phyloP scores from a whole-genome alignment of 306 rosid genomes.

The Albizia julibrissin region DNA sequence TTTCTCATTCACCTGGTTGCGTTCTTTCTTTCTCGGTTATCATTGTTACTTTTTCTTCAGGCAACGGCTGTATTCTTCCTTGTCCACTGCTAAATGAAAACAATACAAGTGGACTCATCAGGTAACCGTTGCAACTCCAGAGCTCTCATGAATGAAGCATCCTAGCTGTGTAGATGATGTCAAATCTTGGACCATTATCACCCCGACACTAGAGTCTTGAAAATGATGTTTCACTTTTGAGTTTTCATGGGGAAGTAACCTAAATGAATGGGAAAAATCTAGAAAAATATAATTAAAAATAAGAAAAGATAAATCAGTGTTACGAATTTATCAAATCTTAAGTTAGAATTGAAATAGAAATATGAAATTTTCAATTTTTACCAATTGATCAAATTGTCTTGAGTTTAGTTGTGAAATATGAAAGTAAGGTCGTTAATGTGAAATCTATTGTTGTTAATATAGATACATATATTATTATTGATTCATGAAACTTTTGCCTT shows the following conservation, averaged over 20 bases:
- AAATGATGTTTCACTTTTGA: not conserved
- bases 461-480: no score
- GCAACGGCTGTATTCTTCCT: not conserved
- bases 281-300: no score
- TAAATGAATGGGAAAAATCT: no score
- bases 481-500: no score
- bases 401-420: no score
- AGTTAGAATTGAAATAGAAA: no score
- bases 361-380: no score
- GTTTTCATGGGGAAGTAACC: not conserved
- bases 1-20: not conserved
- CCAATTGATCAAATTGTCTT: no score
- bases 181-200: not conserved
- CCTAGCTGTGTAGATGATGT: not conserved
- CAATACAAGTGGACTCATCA: not conserved
- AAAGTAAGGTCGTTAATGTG: no score
- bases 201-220: not conserved
- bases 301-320: no score
- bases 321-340: no score
- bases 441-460: no score
- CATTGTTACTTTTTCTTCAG: not conserved
- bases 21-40: not conserved
- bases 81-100: not conserved
- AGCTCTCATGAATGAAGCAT: not conserved
- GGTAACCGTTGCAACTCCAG: not conserved